Conservation (phyloP, 2,329 filamentous ascomycete genomes). For the Ophiostoma ips region DNA sequence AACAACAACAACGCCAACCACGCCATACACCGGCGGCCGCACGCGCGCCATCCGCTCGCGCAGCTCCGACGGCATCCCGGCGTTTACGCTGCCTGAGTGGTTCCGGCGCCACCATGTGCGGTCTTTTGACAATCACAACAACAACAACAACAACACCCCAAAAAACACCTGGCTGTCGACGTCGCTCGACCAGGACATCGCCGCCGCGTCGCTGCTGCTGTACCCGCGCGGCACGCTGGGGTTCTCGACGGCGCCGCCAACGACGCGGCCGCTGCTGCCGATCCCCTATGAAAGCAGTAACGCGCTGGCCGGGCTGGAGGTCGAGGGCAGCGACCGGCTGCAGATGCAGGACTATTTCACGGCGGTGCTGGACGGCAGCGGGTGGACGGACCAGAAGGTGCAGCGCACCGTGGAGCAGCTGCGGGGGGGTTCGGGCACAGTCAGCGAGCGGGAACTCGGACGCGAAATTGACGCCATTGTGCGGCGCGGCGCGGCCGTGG, state of each 20-base stretch:
- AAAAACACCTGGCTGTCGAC: too few species aligned
- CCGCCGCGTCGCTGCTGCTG: background rate
- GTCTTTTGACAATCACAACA: slow-evolving; percentile 11
- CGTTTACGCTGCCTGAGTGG: slow-evolving; percentile 39
- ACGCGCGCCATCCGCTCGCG: background rate
- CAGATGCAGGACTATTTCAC: slow-evolving; percentile 4
- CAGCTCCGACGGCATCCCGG: slow-evolving; percentile 22
- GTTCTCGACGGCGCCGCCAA: background rate
- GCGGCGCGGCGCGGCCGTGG: slow-evolving; percentile 7
- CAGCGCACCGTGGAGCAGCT: slow-evolving; percentile 1
- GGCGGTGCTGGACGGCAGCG: slow-evolving; percentile 6
- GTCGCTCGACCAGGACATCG: background rate
- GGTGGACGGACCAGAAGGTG: slow-evolving; percentile 10
- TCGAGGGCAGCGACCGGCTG: background rate
- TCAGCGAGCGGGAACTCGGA: too few species aligned
- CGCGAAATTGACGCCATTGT: slow-evolving; percentile 4
- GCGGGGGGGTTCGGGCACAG: slow-evolving; percentile 2
- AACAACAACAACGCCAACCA: too few species aligned
- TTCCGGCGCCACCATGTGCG: slow-evolving; percentile 41
- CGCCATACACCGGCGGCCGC: background rate
- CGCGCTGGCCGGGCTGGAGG: background rate
- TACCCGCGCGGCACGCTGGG: background rate
- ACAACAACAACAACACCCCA: too few species aligned
- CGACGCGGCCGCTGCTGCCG: background rate
- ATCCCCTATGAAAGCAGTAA: background rate